Percentiles rank a stretch among this genome's conserved stretches.
These are phyloP conservation scores for Salinomyces thailandicus DNA, from an alignment of 2,329 filamentous ascomycete genomes.

Conservation along the genomic window DNA sequence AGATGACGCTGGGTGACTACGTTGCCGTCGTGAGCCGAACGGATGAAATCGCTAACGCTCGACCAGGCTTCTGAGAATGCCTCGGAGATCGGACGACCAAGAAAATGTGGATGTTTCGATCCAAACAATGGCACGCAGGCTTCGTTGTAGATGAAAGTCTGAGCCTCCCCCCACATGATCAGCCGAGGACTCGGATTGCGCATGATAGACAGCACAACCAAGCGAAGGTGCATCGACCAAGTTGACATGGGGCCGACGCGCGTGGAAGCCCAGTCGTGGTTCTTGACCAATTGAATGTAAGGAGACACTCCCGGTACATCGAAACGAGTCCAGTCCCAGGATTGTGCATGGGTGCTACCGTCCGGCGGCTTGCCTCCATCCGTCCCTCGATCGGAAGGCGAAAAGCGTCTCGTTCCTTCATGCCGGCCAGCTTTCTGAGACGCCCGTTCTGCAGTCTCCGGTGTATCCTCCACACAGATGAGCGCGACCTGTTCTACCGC, in stretches of 20 bases:
- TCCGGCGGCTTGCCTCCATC: no score
- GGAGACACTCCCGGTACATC: constrained; percentile 13
- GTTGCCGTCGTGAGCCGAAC: constrained; percentile 15
- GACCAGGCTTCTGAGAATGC: constrained; percentile 17
- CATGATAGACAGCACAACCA: constrained; percentile 18
- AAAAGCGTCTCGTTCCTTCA: no score
- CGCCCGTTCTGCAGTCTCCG: background rate
- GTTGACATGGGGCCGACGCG: constrained; percentile 18
- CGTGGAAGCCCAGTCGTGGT: constrained; percentile 21
- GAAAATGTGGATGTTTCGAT: constrained; percentile 15
- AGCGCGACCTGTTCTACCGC: background rate
- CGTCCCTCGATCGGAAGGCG: no score
- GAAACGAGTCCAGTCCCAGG: constrained; percentile 24
- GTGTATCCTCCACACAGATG: background rate
- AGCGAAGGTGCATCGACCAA: constrained; percentile 19
- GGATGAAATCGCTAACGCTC: constrained; percentile 12
- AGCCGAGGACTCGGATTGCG: constrained; percentile 22
- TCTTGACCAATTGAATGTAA: constrained; percentile 18
- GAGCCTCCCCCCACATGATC: constrained; percentile 25
- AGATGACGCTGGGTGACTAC: constrained; percentile 11
- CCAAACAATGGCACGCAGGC: constrained; percentile 18
- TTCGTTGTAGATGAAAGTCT: constrained; percentile 24
- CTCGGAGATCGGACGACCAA: constrained; percentile 12
- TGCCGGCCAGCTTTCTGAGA: background rate
- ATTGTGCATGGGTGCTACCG: constrained; percentile 1